Evolutionary conservation across 139 green algal genomes (phyloP), one percentile per base, ranked within the genome.

Genomic region (Chlorella vulgaris): DNA sequence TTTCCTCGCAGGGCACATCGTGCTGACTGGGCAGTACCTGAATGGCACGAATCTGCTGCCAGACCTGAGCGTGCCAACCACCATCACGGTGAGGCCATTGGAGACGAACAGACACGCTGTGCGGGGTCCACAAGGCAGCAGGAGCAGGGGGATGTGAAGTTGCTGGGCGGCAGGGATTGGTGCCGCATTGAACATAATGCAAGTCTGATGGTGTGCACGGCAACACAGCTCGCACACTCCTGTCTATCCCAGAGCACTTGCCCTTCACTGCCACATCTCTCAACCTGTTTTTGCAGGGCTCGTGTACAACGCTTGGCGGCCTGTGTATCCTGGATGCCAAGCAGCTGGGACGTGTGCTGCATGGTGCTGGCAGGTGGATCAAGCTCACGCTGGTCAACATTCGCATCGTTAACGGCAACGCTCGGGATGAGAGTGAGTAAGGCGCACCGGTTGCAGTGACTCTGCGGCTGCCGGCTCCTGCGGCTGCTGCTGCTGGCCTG

Each of bases 301-400:
- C 15, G 4, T 83, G 78, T 67, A 83, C 78, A 51, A 78, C 51
- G 2, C 53, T 77, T 51, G 78, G 78, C 36, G 68, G 78, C 36
- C 78, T 77, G 68, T 83, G 78, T 67, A 55, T 78, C 15, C 67
- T 83, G 67, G 78, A 83, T 38, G 78, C 78, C 51, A 83, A 83
- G 78, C 78, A 78, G 67, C 47, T 50, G 38, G 78, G 78, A 18
- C 78, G 78, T n/a, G 53, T 83, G 47, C 47, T 83, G 4, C 70
- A 83, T 36, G 77, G 65, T 22, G 35, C 65, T 3, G 77, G 77
- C 33, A 7, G 31, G 33, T 82, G 77, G 77, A 29, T 67, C 63
- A 62, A 63, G 26, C 77, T 82, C 3, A 43, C 63, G 21, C 63
- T 82, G 65, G 26, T 67, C 33, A 82, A 82, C 65, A 31, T 82